Conservation (phyloP, 176 grass and related monocot species). For the Pharus latifolius region DNA sequence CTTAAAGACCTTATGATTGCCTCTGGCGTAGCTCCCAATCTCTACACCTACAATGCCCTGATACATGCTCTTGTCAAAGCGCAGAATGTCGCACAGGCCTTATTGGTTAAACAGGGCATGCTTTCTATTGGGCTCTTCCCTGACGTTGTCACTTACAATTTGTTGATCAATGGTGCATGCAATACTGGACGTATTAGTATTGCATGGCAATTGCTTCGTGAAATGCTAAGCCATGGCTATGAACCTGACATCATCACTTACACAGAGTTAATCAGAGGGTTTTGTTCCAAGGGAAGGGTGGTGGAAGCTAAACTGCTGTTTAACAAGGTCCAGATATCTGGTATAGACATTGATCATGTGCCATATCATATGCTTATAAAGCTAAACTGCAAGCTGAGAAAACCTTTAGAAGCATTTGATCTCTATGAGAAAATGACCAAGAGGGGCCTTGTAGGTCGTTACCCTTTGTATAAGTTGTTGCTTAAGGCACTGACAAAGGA, state of each 20-base stretch:
- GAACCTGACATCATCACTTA: slow-evolving; percentile 46
- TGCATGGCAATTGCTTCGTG: slow-evolving; percentile 21
- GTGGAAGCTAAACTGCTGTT: slow-evolving; percentile 25
- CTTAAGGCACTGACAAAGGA: slow-evolving; percentile 23
- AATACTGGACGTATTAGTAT: slow-evolving; percentile 18
- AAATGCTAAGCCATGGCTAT: slow-evolving; percentile 26
- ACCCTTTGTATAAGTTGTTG: slow-evolving; percentile 29
- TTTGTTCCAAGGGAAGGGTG: slow-evolving; percentile 31
- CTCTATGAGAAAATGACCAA: slow-evolving; percentile 37
- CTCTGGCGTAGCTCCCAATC: slow-evolving; percentile 28
- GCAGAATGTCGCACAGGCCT: slow-evolving; percentile 14
- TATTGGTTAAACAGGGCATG: slow-evolving; percentile 36
- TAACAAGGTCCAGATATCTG: slow-evolving; percentile 22
- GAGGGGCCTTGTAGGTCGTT: slow-evolving; percentile 21
- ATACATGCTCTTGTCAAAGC: slow-evolving; percentile 36
- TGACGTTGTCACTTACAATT: no score
- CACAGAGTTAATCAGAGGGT: slow-evolving; percentile 41
- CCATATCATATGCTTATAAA: slow-evolving; percentile 41
- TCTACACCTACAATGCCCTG: slow-evolving; percentile 37
- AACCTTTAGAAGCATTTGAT: slow-evolving; percentile 22
- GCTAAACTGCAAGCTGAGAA: slow-evolving; percentile 12
- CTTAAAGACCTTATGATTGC: slow-evolving; percentile 28
- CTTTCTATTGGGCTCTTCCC: slow-evolving; percentile 21
- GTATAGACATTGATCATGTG: slow-evolving; percentile 38
- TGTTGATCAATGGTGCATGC: slow-evolving; percentile 34